Conservation (phyloP, 2,329 filamentous ascomycete species). For the Alternaria gansuensis region DNA sequence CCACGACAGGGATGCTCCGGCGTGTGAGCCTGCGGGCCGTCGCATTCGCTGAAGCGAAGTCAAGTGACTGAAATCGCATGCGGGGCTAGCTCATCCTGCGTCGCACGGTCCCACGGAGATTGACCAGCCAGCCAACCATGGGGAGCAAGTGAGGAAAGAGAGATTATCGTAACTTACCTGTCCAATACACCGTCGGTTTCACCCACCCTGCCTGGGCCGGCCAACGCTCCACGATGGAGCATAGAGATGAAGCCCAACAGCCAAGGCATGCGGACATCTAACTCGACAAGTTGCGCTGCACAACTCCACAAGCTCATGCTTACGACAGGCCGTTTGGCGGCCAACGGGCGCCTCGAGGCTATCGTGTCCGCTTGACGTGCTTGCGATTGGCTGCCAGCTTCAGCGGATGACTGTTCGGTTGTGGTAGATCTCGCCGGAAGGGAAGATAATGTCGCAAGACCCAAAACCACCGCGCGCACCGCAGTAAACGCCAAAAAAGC, state of each 20-base stretch:
- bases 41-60: conserved; percentile 58
- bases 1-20: conserved; percentile 43
- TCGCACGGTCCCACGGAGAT: conserved; percentile 38
- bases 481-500: conserved; percentile 63
- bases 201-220: conserved; percentile 78
- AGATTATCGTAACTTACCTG: conserved; percentile 73
- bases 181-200: conserved; percentile 81
- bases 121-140: conserved; percentile 46
- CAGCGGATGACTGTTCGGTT: conserved; percentile 43
- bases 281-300: conserved; percentile 74
- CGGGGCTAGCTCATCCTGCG: conserved; percentile 55
- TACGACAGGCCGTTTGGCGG: conserved; percentile 70
- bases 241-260: conserved; percentile 78
- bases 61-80: conserved; percentile 70
- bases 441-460: conserved; percentile 72
- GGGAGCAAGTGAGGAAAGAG: conserved; percentile 36
- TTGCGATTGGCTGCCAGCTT: conserved; percentile 46
- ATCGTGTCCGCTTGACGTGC: conserved; percentile 40
- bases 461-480: conserved; percentile 71
- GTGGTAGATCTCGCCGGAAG: conserved; percentile 64
- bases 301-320: conserved; percentile 81
- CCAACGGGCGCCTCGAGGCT: conserved; percentile 45
- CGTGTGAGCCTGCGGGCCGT: conserved; percentile 50
- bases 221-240: conserved; percentile 75
- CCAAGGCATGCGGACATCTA: conserved; percentile 90